A percentile compares a stretch with the other conserved stretches of the same genome.
Evolutionary conservation across 169 alveolate genomes (phyloP).

Genomic region (Plasmodium berghei): DNA sequence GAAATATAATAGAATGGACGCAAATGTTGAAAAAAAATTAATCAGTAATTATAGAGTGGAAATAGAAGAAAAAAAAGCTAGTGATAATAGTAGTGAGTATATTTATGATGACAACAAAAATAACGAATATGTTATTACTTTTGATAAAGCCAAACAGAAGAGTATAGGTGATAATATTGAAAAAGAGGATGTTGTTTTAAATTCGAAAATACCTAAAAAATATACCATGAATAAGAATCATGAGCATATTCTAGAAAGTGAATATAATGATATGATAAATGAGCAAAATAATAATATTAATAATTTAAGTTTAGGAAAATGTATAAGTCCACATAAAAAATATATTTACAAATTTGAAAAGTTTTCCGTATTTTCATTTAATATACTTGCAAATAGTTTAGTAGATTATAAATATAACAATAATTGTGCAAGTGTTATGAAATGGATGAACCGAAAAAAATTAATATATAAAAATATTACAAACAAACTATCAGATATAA

Average conservation of each 20-base stretch:
- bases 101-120: background rate
- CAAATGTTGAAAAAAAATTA: slow-evolving; percentile 5
- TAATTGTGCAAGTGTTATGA: slow-evolving; percentile 81
- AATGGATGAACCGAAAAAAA: slow-evolving; percentile 81
- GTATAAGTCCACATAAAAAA: slow-evolving; percentile 1
- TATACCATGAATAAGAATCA: background rate
- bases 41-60: background rate
- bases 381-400: slow-evolving; percentile 84
- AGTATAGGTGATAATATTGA: no score
- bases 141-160: no score
- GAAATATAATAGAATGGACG: slow-evolving; percentile 10
- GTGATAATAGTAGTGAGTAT: background rate
- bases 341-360: slow-evolving; percentile 34
- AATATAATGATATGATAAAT: background rate
- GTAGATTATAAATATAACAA: slow-evolving; percentile 84
- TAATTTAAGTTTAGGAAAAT: slow-evolving; percentile 13
- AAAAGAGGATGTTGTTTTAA: background rate
- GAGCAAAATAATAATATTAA: background rate
- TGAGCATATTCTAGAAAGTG: background rate
- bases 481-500: slow-evolving; percentile 78
- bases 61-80: background rate
- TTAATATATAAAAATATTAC: slow-evolving; percentile 77
- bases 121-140: no score
- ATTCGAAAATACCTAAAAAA: background rate
- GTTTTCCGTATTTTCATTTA: slow-evolving; percentile 77